These are phyloP conservation scores for Boletus calvinii DNA, from an alignment of 1,284 basidiomycete genomes.

Conservation along the genomic window DNA sequence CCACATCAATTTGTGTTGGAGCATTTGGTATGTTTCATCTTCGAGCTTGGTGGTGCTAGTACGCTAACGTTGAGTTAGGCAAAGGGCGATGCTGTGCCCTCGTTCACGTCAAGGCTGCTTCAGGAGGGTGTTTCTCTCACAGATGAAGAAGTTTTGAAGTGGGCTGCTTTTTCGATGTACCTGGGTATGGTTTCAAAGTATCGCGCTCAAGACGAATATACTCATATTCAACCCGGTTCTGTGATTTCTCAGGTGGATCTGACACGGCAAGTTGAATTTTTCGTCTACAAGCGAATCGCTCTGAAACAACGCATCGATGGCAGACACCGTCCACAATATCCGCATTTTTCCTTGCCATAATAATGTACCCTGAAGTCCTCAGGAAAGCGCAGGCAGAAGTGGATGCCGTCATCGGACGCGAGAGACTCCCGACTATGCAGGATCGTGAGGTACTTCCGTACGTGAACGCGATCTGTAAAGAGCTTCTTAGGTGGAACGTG, in stretches of 20 bases:
- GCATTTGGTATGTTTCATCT: not conserved
- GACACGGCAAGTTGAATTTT: constrained; percentile 13
- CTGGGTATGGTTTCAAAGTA: constrained; percentile 10
- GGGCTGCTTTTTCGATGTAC: constrained; percentile 17
- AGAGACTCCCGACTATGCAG: not conserved
- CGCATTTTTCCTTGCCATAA: constrained; percentile 1
- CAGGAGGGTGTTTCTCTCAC: constrained; percentile 8
- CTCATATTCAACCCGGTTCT: not conserved
- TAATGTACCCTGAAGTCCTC: not conserved
- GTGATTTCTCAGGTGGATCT: constrained; percentile 19
- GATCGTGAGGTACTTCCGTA: not conserved
- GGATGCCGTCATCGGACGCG: not conserved
- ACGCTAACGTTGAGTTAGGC: not conserved
- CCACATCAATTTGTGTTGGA: constrained; percentile 2
- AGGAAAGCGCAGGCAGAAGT: not conserved
- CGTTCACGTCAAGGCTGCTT: constrained; percentile 32
- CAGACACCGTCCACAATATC: not conserved
- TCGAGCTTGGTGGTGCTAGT: not conserved
- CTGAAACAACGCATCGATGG: not conserved
- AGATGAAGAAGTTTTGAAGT: constrained; percentile 19
- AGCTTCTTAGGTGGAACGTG: not conserved
- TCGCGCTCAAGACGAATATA: not conserved
- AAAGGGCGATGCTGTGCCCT: constrained; percentile 38
- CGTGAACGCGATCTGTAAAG: not conserved
- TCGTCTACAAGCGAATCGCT: not conserved